These are phyloP conservation scores for Monilinia vaccinii-corymbosi DNA, from an alignment of 2,329 filamentous ascomycete species.

Conservation along the genomic window DNA sequence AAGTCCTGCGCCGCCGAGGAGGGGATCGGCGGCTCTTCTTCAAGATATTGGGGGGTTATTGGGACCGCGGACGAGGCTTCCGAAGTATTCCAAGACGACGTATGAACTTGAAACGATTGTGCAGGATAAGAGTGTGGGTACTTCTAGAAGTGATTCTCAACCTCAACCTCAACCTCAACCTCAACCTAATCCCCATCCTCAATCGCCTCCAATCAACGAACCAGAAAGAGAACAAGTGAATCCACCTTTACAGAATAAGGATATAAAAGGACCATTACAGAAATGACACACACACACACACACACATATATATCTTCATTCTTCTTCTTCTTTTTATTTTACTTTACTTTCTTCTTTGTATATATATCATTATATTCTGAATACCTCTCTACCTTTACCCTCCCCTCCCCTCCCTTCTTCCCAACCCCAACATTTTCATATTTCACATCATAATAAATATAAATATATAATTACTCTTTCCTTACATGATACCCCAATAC, in stretches of 20 bases:
- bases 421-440: too few relatives aligned
- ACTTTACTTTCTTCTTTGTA: too few relatives aligned
- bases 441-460: too few relatives aligned
- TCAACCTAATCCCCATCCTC: not conserved
- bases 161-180: too few relatives aligned
- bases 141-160: not conserved
- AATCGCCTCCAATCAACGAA: not conserved
- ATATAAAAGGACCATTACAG: not conserved
- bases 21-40: constrained; percentile 49
- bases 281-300: not conserved
- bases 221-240: not conserved
- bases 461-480: too few relatives aligned
- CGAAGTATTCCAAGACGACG: constrained; percentile 9
- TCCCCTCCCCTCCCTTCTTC: not conserved
- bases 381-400: not conserved
- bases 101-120: constrained; percentile 26
- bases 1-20: constrained; percentile 37
- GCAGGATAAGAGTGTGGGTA: constrained; percentile 12
- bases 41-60: constrained; percentile 50
- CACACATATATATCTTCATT: too few relatives aligned
- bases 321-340: too few relatives aligned
- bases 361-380: too few relatives aligned
- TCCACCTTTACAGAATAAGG: not conserved
- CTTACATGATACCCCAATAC: too few relatives aligned
- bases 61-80: constrained; percentile 30